Percentiles rank a stretch among this genome's conserved stretches.
Evolutionary conservation across 495 filamentous ascomycete species (phyloP).

Genomic region (Lichenothelia convexa): DNA sequence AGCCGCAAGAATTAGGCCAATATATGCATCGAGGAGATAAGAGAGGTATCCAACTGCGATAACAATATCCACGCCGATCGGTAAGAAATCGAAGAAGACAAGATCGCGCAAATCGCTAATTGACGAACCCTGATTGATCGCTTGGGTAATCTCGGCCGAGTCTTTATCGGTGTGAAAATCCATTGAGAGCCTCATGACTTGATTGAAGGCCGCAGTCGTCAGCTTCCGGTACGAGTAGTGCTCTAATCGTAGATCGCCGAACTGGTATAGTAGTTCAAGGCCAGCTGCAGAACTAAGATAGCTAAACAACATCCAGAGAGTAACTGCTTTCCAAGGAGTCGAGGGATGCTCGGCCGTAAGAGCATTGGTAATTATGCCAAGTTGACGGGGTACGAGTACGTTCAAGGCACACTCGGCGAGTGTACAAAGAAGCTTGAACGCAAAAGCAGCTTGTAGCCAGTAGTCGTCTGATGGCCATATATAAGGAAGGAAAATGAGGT

Average conservation of each 20-base stretch:
- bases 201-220: slow-evolving; percentile 47
- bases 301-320: slow-evolving; percentile 16
- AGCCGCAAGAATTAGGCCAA: slow-evolving; percentile 48
- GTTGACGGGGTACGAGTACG: slow-evolving; percentile 16
- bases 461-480: slow-evolving; percentile 17
- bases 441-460: slow-evolving; percentile 13
- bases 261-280: slow-evolving; percentile 6
- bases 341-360: not conserved
- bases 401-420: slow-evolving; percentile 16
- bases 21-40: slow-evolving; percentile 50
- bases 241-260: slow-evolving; percentile 25
- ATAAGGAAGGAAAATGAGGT: slow-evolving; percentile 20
- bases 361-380: slow-evolving; percentile 16
- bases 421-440: slow-evolving; percentile 8
- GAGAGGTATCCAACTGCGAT: slow-evolving; percentile 54
- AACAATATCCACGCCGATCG: slow-evolving; percentile 48
- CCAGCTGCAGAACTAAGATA: slow-evolving; percentile 8
- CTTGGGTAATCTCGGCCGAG: slow-evolving; percentile 49
- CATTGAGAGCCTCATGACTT: slow-evolving; percentile 59
- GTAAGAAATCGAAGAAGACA: slow-evolving; percentile 45
- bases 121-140: slow-evolving; percentile 44
- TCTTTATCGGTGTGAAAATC: slow-evolving; percentile 66
- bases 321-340: slow-evolving; percentile 15
- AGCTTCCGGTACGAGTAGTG: slow-evolving; percentile 43
- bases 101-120: slow-evolving; percentile 46